These are phyloP conservation scores for Citrus unshiu DNA, from an alignment of 345 rosid species.

Conservation along the genomic window DNA sequence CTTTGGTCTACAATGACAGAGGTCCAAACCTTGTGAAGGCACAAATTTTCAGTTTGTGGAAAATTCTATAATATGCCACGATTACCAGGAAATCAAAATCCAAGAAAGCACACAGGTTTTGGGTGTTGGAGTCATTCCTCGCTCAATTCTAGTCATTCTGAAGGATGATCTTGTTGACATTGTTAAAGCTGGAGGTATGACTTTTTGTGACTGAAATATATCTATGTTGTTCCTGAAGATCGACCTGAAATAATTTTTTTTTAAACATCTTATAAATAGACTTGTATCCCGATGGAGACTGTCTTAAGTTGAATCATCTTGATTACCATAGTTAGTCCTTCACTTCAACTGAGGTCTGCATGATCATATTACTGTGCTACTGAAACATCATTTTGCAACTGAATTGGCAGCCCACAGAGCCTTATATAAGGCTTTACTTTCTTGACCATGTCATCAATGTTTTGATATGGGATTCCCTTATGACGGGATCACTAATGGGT, in stretches of 20 bases:
- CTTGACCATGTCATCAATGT: neutral
- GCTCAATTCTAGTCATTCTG: constrained; percentile 71
- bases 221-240: neutral
- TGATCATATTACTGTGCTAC: neutral
- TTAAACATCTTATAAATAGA: too few species aligned
- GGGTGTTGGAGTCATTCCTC: constrained; percentile 95
- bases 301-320: neutral
- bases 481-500: neutral
- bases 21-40: constrained; percentile 73
- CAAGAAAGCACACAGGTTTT: constrained; percentile 90
- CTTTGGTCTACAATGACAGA: constrained; percentile 39
- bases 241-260: neutral
- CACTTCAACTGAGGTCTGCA: neutral
- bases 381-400: neutral
- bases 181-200: constrained; percentile 93
- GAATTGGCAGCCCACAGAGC: neutral
- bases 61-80: constrained; percentile 68
- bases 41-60: constrained; percentile 61
- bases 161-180: constrained; percentile 94
- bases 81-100: constrained; percentile 92
- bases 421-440: neutral
- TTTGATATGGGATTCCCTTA: neutral
- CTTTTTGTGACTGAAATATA: constrained; percentile 6
- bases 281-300: neutral
- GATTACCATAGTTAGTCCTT: neutral